Conservation (phyloP, 345 rosid species). For the Ceriops tagal region DNA sequence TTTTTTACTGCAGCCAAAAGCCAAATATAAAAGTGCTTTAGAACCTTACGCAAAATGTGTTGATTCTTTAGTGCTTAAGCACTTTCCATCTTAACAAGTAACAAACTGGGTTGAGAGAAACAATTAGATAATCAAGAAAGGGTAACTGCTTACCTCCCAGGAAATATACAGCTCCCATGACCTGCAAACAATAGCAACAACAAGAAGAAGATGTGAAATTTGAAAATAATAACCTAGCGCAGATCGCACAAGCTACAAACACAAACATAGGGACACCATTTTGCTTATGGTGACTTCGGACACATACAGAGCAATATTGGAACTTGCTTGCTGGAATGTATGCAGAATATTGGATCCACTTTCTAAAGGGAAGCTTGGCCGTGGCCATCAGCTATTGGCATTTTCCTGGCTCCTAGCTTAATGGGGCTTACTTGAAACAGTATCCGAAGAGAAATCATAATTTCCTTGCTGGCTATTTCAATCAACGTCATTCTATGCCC, state of each 20-base stretch:
- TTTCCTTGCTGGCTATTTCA: slow-evolving; percentile 11
- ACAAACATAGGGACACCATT: slow-evolving; percentile 15
- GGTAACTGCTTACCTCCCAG: slow-evolving; percentile 67
- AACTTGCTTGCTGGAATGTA: slow-evolving; percentile 17
- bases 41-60: too few species aligned
- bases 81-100: too few species aligned
- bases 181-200: slow-evolving; percentile 47
- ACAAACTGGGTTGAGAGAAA: too few species aligned
- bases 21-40: too few species aligned
- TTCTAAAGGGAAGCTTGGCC: slow-evolving; percentile 13
- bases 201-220: slow-evolving; percentile 14
- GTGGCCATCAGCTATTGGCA: slow-evolving; percentile 7
- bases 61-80: too few species aligned
- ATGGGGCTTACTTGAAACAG: slow-evolving; percentile 21
- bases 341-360: slow-evolving; percentile 8
- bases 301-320: slow-evolving; percentile 8
- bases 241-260: background rate
- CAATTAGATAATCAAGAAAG: too few species aligned
- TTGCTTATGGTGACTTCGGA: background rate
- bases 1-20: slow-evolving; percentile 56
- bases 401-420: background rate
- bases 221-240: background rate
- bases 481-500: slow-evolving; percentile 19
- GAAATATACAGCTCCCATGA: slow-evolving; percentile 89
- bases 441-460: slow-evolving; percentile 13